Percentiles rank a stretch among this genome's conserved stretches.
Evolutionary conservation across 805 yeast genomes (phyloP).

Genomic region (Zygoascus biomembranicola): DNA sequence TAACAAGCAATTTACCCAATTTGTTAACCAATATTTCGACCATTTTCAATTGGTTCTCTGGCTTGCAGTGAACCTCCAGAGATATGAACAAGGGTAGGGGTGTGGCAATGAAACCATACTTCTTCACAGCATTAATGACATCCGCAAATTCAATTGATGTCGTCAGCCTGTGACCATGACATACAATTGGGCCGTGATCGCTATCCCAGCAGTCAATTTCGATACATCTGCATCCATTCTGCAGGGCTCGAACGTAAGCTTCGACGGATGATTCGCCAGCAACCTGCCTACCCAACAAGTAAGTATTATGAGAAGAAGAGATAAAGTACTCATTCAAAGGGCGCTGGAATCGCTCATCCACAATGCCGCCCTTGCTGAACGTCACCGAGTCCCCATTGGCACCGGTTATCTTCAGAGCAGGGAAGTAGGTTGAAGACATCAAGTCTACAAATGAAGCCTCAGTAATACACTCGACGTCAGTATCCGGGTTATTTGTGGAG

Average conservation of each 20-base stretch:
- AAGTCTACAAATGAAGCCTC: slow-evolving; percentile 33
- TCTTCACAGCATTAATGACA: slow-evolving; percentile 65
- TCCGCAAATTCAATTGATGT: slow-evolving; percentile 58
- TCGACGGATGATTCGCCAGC: slow-evolving; percentile 85
- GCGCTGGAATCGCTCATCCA: slow-evolving; percentile 21
- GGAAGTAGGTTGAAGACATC: slow-evolving; percentile 28
- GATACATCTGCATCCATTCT: slow-evolving; percentile 89
- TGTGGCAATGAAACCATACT: slow-evolving; percentile 82
- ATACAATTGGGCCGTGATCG: slow-evolving; percentile 71
- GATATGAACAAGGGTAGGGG: slow-evolving; percentile 83
- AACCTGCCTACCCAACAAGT: slow-evolving; percentile 77
- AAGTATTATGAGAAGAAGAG: slow-evolving; percentile 93
- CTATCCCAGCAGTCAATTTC: slow-evolving; percentile 96
- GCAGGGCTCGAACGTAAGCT: slow-evolving; percentile 78
- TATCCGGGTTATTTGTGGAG: slow-evolving; percentile 13
- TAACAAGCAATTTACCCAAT: slow-evolving; percentile 51
- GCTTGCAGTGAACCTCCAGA: slow-evolving; percentile 72
- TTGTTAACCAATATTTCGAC: slow-evolving; percentile 44
- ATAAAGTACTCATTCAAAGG: slow-evolving; percentile 85
- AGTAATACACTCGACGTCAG: slow-evolving; percentile 9
- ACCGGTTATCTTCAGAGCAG: slow-evolving; percentile 5
- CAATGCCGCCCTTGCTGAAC: background rate
- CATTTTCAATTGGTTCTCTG: slow-evolving; percentile 56
- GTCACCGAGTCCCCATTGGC: background rate
- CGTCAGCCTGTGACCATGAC: slow-evolving; percentile 84